phyloP scores from a whole-genome alignment of 2,329 filamentous ascomycete species.

The Monilinia aucupariae region DNA sequence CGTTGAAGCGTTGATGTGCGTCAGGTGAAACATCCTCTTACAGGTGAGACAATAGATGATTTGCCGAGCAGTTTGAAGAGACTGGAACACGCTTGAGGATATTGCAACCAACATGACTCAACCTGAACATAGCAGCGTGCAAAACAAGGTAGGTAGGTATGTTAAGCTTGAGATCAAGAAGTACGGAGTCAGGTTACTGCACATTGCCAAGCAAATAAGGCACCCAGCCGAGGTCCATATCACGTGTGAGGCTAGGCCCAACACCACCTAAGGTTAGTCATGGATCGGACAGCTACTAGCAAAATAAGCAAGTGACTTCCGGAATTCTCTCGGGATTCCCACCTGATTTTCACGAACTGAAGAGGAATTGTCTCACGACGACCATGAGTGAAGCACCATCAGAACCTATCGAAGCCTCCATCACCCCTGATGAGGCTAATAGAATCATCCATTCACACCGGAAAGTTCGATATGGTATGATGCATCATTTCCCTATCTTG shows the following conservation, averaged over 20 bases:
- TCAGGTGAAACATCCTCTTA: too few relatives aligned
- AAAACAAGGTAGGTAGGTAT: too few relatives aligned
- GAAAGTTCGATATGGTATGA: constrained; percentile 62
- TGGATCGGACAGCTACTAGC: background rate
- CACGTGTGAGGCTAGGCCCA: constrained; percentile 7
- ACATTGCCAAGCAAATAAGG: background rate
- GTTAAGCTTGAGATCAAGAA: background rate
- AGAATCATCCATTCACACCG: constrained; percentile 65
- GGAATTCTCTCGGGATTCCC: constrained; percentile 16
- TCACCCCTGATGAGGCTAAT: constrained; percentile 54
- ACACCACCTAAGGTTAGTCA: constrained; percentile 1
- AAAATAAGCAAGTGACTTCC: constrained; percentile 16
- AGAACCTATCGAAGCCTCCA: constrained; percentile 24
- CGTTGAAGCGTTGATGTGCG: background rate
- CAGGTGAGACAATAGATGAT: background rate
- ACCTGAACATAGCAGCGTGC: too few relatives aligned
- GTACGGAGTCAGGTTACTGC: too few relatives aligned
- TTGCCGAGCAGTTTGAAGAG: background rate
- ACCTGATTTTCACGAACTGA: constrained; percentile 3
- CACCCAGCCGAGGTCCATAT: too few relatives aligned
- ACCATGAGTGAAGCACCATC: constrained; percentile 25
- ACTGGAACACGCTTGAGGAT: too few relatives aligned
- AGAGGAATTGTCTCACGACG: constrained; percentile 11
- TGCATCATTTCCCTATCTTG: constrained; percentile 10
- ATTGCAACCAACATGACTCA: too few relatives aligned